A percentile compares a stretch with the other conserved stretches of the same genome.
phyloP scores from a whole-genome alignment of 192 early-diverging fungal genomes.

The Coemansia sp. region DNA sequence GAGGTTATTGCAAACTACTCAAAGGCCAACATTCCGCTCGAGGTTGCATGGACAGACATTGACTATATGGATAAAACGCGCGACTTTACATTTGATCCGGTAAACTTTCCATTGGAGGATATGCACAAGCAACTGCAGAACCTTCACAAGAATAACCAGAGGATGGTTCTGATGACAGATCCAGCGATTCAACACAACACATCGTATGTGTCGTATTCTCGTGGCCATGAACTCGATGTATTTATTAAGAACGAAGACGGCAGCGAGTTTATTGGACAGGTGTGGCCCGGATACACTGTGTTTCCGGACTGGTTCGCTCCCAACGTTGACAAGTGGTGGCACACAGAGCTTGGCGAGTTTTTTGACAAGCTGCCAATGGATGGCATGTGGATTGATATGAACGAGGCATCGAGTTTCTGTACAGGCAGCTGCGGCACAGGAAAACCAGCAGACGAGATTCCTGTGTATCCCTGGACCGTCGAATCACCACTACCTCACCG shows the following conservation, averaged over 20 bases:
- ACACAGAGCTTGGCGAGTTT: constrained; percentile 39
- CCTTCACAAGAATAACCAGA: constrained; percentile 51
- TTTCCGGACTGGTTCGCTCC: constrained; percentile 64
- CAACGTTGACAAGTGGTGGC: constrained; percentile 54
- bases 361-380: constrained; percentile 49
- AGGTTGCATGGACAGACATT: constrained; percentile 66
- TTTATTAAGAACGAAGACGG: constrained; percentile 61
- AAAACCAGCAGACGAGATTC: constrained; percentile 12
- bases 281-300: constrained; percentile 66
- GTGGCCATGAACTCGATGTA: constrained; percentile 53
- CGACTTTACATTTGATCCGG: constrained; percentile 60
- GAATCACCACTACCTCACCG: constrained; percentile 12
- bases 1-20: constrained; percentile 55
- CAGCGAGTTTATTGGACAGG: constrained; percentile 54
- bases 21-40: constrained; percentile 60
- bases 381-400: constrained; percentile 73
- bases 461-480: constrained; percentile 17
- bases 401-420: constrained; percentile 65
- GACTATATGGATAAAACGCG: constrained; percentile 68
- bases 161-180: constrained; percentile 63
- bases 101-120: constrained; percentile 54
- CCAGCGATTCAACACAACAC: constrained; percentile 57
- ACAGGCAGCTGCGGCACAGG: constrained; percentile 55
- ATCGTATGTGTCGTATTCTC: constrained; percentile 53
- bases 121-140: constrained; percentile 48